Conservation (phyloP, 768 basidiomycete species). For the Megacollybia marginata region DNA sequence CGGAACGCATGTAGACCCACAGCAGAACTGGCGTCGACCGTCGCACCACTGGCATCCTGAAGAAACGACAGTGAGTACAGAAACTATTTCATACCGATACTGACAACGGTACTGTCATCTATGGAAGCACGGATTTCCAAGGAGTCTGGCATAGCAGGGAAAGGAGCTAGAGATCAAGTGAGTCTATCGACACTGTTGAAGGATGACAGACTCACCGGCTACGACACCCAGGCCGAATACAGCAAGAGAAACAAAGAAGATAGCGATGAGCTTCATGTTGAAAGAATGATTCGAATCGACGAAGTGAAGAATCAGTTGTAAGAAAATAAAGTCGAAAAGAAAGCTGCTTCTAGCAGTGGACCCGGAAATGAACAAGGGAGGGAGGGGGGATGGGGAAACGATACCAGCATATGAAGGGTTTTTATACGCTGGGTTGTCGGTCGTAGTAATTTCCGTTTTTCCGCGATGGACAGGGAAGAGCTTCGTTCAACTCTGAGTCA, state of each 20-base stretch:
- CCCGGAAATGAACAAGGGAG: not conserved
- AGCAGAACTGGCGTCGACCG: not conserved
- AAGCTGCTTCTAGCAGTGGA: not conserved
- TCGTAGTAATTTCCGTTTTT: not conserved
- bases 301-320: not conserved
- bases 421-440: not conserved
- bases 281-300: not conserved
- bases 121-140: not conserved
- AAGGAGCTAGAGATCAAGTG: not conserved
- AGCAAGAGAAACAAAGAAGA: not conserved
- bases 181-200: not conserved
- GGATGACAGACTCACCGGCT: not conserved
- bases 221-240: not conserved
- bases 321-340: not conserved
- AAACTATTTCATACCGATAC: not conserved
- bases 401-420: not conserved
- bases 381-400: not conserved
- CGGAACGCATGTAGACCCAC: too few species aligned
- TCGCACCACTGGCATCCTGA: not conserved
- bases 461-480: not conserved
- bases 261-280: not conserved
- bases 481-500: not conserved
- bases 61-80: not conserved
- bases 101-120: not conserved
- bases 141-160: not conserved